Evolutionary conservation across 495 filamentous ascomycete species (phyloP).

Genomic region (Aspergillus nidulans): DNA sequence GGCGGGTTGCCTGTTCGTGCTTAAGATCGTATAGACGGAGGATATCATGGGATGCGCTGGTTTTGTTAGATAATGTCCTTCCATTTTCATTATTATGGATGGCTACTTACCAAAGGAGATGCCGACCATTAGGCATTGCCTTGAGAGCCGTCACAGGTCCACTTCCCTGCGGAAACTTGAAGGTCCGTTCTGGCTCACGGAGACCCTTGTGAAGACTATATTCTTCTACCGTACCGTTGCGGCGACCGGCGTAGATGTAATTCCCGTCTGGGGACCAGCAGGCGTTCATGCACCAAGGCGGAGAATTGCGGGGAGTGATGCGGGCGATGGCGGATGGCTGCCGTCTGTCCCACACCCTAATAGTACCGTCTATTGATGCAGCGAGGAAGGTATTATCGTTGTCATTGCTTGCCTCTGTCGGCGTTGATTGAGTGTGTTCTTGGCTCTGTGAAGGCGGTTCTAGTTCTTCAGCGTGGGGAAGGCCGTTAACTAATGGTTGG

Average conservation of each 20-base stretch:
- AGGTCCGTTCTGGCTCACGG: constrained; percentile 66
- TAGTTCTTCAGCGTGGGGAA: constrained; percentile 49
- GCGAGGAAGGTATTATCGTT: constrained; percentile 74
- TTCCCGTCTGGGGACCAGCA: constrained; percentile 97
- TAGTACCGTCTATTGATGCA: constrained; percentile 80
- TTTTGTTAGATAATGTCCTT: constrained; percentile 9
- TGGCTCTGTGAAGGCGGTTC: constrained; percentile 26
- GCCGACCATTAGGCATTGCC: constrained; percentile 89
- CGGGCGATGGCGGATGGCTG: constrained; percentile 70
- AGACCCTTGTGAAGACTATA: constrained; percentile 84
- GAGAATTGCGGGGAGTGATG: constrained; percentile 67
- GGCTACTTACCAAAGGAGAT: constrained; percentile 72
- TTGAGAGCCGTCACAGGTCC: constrained; percentile 81
- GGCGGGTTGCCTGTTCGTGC: constrained; percentile 58
- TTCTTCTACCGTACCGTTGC: constrained; percentile 94
- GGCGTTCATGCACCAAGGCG: constrained; percentile 98
- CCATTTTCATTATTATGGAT: neutral
- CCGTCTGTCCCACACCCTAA: constrained; percentile 89
- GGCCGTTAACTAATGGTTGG: constrained; percentile 40
- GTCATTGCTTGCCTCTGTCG: constrained; percentile 37
- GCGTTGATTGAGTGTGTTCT: constrained; percentile 28
- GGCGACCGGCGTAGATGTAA: constrained; percentile 85
- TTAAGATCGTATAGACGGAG: constrained; percentile 85
- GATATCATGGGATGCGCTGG: constrained; percentile 87
- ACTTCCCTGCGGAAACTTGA: constrained; percentile 86